phyloP scores from a whole-genome alignment of 164 flowering plant species.

The Aristolochia californica region DNA sequence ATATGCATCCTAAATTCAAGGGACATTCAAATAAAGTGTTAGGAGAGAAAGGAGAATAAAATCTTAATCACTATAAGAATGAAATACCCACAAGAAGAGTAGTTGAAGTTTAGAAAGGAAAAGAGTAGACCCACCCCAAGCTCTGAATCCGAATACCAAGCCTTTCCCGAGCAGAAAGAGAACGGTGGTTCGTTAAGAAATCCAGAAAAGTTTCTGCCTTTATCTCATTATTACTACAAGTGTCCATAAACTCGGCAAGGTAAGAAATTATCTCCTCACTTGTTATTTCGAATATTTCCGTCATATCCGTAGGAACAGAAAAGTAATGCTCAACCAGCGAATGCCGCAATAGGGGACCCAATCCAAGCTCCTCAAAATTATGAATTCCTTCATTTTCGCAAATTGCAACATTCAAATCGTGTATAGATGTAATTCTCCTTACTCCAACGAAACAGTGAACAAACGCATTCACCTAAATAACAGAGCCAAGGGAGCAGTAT shows the following conservation, averaged over 20 bases:
- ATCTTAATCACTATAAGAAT: neutral
- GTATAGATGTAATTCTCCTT: slow-evolving; percentile 51
- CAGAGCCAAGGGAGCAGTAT: neutral
- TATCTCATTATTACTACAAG: slow-evolving; percentile 17
- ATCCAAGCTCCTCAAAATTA: slow-evolving; percentile 63
- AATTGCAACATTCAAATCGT: slow-evolving; percentile 65
- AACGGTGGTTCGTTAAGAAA: slow-evolving; percentile 40
- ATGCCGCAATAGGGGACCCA: slow-evolving; percentile 79
- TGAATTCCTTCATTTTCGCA: slow-evolving; percentile 67
- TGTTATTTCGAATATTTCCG: slow-evolving; percentile 40
- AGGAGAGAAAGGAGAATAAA: neutral
- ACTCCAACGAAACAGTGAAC: slow-evolving; percentile 80
- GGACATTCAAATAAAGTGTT: neutral
- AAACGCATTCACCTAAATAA: slow-evolving; percentile 54
- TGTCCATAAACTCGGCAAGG: slow-evolving; percentile 33
- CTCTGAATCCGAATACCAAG: slow-evolving; percentile 70
- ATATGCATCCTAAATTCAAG: slow-evolving; percentile 42
- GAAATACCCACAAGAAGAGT: neutral
- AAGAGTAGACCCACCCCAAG: slow-evolving; percentile 48
- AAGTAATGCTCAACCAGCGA: slow-evolving; percentile 75
- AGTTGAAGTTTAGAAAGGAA: neutral
- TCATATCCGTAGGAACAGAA: slow-evolving; percentile 30
- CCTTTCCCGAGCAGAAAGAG: slow-evolving; percentile 31
- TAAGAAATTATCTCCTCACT: slow-evolving; percentile 41
- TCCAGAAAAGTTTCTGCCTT: slow-evolving; percentile 44